phyloP scores from a whole-genome alignment of 257 asterid species.

The Nicotiana tomentosiformis region DNA sequence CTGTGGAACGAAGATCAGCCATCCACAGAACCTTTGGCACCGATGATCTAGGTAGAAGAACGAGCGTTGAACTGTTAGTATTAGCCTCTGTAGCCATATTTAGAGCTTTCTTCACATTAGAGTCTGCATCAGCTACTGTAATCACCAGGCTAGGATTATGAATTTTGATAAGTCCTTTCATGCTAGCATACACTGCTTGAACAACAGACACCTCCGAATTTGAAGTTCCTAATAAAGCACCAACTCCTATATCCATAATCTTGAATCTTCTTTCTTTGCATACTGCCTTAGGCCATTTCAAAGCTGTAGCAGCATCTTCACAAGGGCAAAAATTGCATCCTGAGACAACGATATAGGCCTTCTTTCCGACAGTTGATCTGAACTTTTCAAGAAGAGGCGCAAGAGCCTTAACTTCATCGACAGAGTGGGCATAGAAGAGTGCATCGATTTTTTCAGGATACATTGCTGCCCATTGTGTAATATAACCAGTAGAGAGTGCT shows the following conservation, averaged over 20 bases:
- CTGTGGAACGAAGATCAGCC: constrained; percentile 83
- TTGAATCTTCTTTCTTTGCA: constrained; percentile 82
- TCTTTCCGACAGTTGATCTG: constrained; percentile 60
- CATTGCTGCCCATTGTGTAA: constrained; percentile 96
- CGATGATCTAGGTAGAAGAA: constrained; percentile 58
- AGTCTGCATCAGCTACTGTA: constrained; percentile 47
- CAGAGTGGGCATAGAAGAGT: constrained; percentile 76
- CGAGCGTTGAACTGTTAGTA: constrained; percentile 33
- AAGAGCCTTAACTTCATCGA: constrained; percentile 58
- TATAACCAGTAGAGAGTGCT: constrained; percentile 78
- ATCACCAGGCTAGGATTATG: constrained; percentile 85
- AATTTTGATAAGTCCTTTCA: constrained; percentile 76
- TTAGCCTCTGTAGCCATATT: constrained; percentile 60
- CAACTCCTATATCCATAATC: constrained; percentile 76
- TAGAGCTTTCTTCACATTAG: constrained; percentile 67
- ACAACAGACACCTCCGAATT: constrained; percentile 75
- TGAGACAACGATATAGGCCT: constrained; percentile 73
- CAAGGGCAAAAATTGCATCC: constrained; percentile 82
- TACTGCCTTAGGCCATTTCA: constrained; percentile 72
- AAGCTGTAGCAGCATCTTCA: constrained; percentile 62
- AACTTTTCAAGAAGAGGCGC: constrained; percentile 77
- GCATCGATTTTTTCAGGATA: constrained; percentile 84
- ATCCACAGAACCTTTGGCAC: constrained; percentile 81
- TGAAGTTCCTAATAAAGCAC: constrained; percentile 55
- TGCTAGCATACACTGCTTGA: constrained; percentile 74